A percentile compares a stretch with the other conserved stretches of the same genome.
Conservation (phyloP, 2,329 filamentous ascomycete species). For the Xylaria sp. region DNA sequence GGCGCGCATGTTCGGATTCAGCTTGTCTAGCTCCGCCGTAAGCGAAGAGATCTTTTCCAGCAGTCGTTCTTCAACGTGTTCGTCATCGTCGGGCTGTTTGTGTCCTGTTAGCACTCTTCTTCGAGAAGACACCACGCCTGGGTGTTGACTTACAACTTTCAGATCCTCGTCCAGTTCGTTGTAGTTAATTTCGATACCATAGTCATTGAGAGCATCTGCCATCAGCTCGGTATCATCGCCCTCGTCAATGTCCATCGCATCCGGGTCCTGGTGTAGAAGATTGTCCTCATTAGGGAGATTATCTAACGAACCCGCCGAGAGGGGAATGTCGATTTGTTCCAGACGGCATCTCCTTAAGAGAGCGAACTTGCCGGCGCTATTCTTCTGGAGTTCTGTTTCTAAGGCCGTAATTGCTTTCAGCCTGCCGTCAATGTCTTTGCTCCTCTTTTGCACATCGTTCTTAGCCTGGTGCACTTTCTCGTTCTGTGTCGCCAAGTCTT, state of each 20-base stretch:
- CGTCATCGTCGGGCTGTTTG: constrained; percentile 59
- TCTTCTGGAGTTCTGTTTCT: constrained; percentile 83
- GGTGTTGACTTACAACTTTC: constrained; percentile 56
- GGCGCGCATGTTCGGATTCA: constrained; percentile 94
- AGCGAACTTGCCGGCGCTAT: constrained; percentile 76
- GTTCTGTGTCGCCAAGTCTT: constrained; percentile 61
- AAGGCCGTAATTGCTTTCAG: constrained; percentile 70
- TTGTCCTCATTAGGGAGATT: constrained; percentile 82
- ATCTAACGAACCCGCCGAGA: constrained; percentile 72
- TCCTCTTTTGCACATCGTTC: constrained; percentile 74
- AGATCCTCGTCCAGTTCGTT: constrained; percentile 74
- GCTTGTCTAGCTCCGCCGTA: constrained; percentile 77
- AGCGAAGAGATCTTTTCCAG: constrained; percentile 72
- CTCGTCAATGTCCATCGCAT: constrained; percentile 90
- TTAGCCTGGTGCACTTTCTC: constrained; percentile 75
- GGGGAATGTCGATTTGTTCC: constrained; percentile 83
- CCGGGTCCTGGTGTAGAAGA: constrained; percentile 68
- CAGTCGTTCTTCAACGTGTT: constrained; percentile 67
- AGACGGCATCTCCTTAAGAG: constrained; percentile 85
- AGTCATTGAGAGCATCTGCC: constrained; percentile 70
- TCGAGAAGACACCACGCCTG: constrained; percentile 26
- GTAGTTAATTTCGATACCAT: constrained; percentile 89
- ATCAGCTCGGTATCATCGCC: constrained; percentile 56
- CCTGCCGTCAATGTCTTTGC: constrained; percentile 70
- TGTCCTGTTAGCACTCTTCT: constrained; percentile 20